A percentile compares a stretch with the other conserved stretches of the same genome.
Evolutionary conservation across 306 rosid genomes (phyloP).

Genomic region (Cucurbita ficifolia): DNA sequence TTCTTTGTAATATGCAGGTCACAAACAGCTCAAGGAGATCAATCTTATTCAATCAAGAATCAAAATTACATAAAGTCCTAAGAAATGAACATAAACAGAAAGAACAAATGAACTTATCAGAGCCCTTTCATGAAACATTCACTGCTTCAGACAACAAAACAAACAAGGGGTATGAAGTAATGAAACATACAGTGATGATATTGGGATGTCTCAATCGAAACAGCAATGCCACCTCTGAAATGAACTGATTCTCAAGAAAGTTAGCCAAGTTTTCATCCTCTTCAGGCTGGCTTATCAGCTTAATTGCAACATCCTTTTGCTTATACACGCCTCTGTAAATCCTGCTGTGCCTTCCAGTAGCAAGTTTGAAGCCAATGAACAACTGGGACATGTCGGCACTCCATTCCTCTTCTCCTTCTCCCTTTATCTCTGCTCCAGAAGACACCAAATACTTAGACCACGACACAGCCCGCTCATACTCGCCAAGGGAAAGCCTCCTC

Average conservation of each 20-base stretch:
- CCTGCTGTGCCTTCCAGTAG: slow-evolving; percentile 81
- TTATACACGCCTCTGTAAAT: slow-evolving; percentile 81
- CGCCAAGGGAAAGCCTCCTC: slow-evolving; percentile 58
- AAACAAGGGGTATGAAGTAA: background rate
- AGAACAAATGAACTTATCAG: background rate
- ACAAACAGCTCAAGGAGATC: background rate
- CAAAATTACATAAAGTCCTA: background rate
- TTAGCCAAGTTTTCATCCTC: slow-evolving; percentile 63
- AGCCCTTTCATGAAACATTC: background rate
- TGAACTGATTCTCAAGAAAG: slow-evolving; percentile 69
- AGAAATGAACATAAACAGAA: background rate
- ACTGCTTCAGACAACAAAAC: background rate
- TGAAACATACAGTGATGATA: slow-evolving; percentile 60
- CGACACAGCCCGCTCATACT: slow-evolving; percentile 76
- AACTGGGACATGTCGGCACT: slow-evolving; percentile 90
- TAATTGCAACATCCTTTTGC: slow-evolving; percentile 73
- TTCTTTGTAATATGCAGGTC: background rate
- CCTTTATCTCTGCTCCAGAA: slow-evolving; percentile 72
- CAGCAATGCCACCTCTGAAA: slow-evolving; percentile 70
- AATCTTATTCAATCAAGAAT: too few species aligned
- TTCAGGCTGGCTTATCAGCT: slow-evolving; percentile 77
- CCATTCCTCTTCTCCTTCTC: slow-evolving; percentile 87
- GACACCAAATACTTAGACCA: slow-evolving; percentile 94
- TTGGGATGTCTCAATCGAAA: slow-evolving; percentile 62
- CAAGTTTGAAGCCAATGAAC: slow-evolving; percentile 63